These are phyloP conservation scores for Nemania abortiva DNA, from an alignment of 2,329 filamentous ascomycete genomes.

Conservation along the genomic window DNA sequence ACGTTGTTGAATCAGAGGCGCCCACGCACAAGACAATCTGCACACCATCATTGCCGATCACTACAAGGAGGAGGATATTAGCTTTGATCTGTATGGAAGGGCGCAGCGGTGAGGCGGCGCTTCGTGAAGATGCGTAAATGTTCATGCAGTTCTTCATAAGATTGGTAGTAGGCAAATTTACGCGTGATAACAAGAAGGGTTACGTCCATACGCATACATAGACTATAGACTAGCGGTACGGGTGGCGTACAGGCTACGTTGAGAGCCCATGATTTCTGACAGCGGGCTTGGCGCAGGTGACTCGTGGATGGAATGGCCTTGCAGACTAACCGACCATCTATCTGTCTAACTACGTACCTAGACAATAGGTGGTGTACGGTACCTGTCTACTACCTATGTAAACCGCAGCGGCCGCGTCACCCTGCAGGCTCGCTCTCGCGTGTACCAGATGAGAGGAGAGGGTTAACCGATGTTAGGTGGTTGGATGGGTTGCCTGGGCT, in stretches of 20 bases:
- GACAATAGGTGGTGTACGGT: no score
- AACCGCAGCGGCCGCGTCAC: constrained; percentile 37
- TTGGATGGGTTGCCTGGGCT: constrained; percentile 16
- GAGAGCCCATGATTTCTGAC: not conserved
- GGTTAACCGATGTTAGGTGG: constrained; percentile 1
- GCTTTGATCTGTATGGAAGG: constrained; percentile 64
- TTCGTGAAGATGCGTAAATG: not conserved
- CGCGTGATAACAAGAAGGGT: not conserved
- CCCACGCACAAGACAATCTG: constrained; percentile 71
- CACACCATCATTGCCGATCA: constrained; percentile 80
- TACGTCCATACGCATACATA: not conserved
- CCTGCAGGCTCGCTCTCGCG: constrained; percentile 26
- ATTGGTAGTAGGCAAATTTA: constrained; percentile 5
- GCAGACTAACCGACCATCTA: not conserved
- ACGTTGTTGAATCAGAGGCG: constrained; percentile 44
- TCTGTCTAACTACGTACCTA: no score
- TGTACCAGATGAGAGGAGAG: constrained; percentile 11
- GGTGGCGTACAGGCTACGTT: not conserved
- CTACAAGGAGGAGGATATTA: constrained; percentile 79
- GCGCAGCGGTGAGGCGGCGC: constrained; percentile 25
- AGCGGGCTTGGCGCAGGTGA: constrained; percentile 13
- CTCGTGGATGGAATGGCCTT: constrained; percentile 1
- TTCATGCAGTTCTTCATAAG: constrained; percentile 15
- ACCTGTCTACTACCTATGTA: constrained; percentile 1
- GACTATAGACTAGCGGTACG: not conserved